Evolutionary conservation across 305 asterid genomes (phyloP).

Genomic region (Lippia alba): DNA sequence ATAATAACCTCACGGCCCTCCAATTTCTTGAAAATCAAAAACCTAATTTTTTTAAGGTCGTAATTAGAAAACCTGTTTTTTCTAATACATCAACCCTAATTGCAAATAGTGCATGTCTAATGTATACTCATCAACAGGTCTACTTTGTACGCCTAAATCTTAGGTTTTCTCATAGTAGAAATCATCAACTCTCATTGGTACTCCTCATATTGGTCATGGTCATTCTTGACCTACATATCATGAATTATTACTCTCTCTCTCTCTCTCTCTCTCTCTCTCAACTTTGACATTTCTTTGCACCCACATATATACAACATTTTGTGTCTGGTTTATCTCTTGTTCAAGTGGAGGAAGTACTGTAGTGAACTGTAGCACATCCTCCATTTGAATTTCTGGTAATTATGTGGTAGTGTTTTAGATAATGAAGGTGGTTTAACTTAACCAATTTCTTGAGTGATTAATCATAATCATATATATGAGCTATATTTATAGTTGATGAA

Average conservation of each 20-base stretch:
- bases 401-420: no score
- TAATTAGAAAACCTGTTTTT: not conserved
- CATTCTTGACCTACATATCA: not conserved
- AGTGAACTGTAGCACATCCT: not conserved
- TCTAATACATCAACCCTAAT: constrained; percentile 5
- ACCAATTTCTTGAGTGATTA: not conserved
- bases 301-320: no score
- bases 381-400: not conserved
- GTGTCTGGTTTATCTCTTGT: constrained; percentile 18
- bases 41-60: not conserved
- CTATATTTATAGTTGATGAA: not conserved
- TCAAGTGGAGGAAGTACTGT: constrained; percentile 30
- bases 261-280: not conserved
- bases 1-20: constrained; percentile 53
- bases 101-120: not conserved
- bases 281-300: not conserved
- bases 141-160: constrained; percentile 14
- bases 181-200: not conserved
- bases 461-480: not conserved
- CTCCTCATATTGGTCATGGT: not conserved
- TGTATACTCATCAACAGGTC: not conserved
- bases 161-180: constrained; percentile 3
- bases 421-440: no score
- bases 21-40: constrained; percentile 1
- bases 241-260: constrained; percentile 2